Base-by-base conservation (phyloP, 2,329 filamentous ascomycete genomes). In the Tolypocladium amazonense region DNA sequence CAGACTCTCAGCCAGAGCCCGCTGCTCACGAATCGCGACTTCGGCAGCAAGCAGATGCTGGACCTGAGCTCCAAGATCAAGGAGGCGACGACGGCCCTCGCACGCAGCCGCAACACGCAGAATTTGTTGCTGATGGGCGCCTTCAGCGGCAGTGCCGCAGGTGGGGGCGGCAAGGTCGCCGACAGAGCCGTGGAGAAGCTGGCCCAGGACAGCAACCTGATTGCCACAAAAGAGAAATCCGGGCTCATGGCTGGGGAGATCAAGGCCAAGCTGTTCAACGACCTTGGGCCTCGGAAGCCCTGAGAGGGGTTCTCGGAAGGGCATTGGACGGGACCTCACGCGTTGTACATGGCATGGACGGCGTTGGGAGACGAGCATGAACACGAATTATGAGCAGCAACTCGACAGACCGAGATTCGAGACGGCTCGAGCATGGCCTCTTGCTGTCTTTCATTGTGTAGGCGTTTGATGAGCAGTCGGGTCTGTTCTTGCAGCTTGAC, bases 1-100 rank as follows among this genome's bases (percentile, higher is more conserved):
- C 90, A 95, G 70, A 99, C 94, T 7, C 83, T 99, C 25, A 95
- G 91, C 38, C 90, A 96, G 67, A 94, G 87, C 66, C 92, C 93
- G 27, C 82, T 97, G 5, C 87, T 96, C 67, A 92, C 90, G 59
- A 97, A 96, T 70, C 89, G 92, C 63, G 93, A 97, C 67, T 99
- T 92, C 71, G 88, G 88, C 58, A 96, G 88, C 68, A 94, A 92
- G 73, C 92, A 97, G 74, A 94, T 99, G 75, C 79, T 87, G 56
- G 94, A 99, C 72, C 79, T 97, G 52, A 88, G 88, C 47, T 84
- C 86, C 65, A 97, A 96, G 77, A 88, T 95, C 65, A 80, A 81
- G 65, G 86, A 91, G 64, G 84, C 86, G 2, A 84, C 78, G 9
- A 61, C 58, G 15, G 65, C 63, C 33, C 65, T 71, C n/a, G 53